Base-by-base conservation (phyloP, 2,329 filamentous ascomycete genomes). In the Phyllosticta paracitricarpa region DNA sequence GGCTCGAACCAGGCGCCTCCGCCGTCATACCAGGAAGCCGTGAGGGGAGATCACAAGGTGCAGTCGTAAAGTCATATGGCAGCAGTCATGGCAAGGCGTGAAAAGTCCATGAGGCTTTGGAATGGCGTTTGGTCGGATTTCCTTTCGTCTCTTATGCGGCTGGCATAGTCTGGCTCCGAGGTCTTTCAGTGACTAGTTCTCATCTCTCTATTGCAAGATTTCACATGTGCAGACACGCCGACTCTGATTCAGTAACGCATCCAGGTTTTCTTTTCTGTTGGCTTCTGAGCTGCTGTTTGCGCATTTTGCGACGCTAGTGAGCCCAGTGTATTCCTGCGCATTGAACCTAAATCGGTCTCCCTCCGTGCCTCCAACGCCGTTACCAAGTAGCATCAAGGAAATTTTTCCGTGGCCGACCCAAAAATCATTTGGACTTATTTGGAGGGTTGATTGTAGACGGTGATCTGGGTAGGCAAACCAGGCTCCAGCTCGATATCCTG, bases 31-130 rank as follows among this genome's bases (percentile, higher is more conserved):
- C 88, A 89, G 17, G 90, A 97, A 76, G 93, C 91, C 56, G 87
- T 97, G 63, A 87, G 87, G 69, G 91, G 90, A 1, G 93, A 97
- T 71, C 78, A 97, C 76, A 97, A 97, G 82, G 81, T 97, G 57
- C 94, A 97, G 64, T 65, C 60, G 8, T 51, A 57, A 19, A 51
- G 33, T 19, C 14, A n/a, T 48, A 5, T 48, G 17, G 17, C 17
- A 48, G 40, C 17, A 7, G 40, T 7, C 40, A 48, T 48, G 40
- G 4, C 7, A 6, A 48, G 40, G 14, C n/a, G 40, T 17, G 14
- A 48, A n/a, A 2, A 48, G 40, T n/a, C 40, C n/a, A 19, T n/a
- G n/a, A 48, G 40, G 40, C 17, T 48, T 48, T 17, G 40, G n/a
- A 17, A 48, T n/a, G 40, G 40, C 40, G 40, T 19, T 48, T n/a